Base-by-base conservation (phyloP, 2,329 filamentous ascomycete species). In the Thermochaetoides dissita region DNA sequence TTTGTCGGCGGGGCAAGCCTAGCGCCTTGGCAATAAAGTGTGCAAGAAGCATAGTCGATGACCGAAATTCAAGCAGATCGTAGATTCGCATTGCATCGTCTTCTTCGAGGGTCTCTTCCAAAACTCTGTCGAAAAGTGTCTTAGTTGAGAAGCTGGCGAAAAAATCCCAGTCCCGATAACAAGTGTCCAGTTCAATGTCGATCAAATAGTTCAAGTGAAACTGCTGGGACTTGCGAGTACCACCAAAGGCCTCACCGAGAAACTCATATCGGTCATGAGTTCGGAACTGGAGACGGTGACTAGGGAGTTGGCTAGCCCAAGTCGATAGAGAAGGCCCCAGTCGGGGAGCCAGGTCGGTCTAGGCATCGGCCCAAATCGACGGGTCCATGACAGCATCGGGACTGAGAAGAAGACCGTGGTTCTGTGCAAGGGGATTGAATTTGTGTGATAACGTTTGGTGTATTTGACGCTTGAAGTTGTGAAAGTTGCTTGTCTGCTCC, bases 191-290 rank as follows among this genome's bases (percentile, higher is more conserved):
- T 38, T 53, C 51, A 11, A 51, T 42, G 10, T 28, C n/a, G 4
- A 41, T 40, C 10, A 53, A 44, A 38, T 52, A 51, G n/a, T 40
- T 39, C n/a, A 53, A 28, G 12, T 51, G 50, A 28, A 49, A 53
- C 8, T 46, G 8, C 38, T 53, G 51, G 2, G 46, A 44, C 8
- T 33, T 39, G 7, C 37, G 38, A 6, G 36, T 38, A 11, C 49
- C 49, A 8, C 51, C 51, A 39, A 52, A 51, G 2, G 49, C 48
- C 8, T 46, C 41, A 9, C 49, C 51, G 3, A 53, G 39, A 17
- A 49, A 53, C 6, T 43, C 38, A 11, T 45, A 50, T 12, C 44
- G 43, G 10, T 46, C 39, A 3, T 24, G 17, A 24, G 17, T 24
- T 24, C 17, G 17, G 17, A 24, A 24, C 17, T 24, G 3, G 17